phyloP scores from a whole-genome alignment of 2,329 filamentous ascomycete genomes.

The Peltaster fructicola region DNA sequence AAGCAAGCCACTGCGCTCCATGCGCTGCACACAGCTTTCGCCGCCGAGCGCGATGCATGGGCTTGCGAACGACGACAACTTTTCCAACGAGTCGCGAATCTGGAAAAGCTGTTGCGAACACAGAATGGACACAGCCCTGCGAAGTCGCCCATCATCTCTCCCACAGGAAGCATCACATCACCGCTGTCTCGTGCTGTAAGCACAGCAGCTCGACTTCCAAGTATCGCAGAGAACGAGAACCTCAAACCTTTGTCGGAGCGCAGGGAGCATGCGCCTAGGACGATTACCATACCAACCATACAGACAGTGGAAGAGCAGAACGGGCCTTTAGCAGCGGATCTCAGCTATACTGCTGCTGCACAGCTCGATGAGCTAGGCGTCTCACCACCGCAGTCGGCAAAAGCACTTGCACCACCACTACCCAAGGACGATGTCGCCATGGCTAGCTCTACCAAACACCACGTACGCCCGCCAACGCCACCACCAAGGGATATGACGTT shows the following conservation, averaged over 20 bases:
- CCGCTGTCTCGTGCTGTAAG: slow-evolving; percentile 8
- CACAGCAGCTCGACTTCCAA: slow-evolving; percentile 11
- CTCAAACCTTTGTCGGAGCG: slow-evolving; percentile 9
- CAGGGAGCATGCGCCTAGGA: slow-evolving; percentile 11
- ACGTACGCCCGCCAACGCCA: slow-evolving; percentile 13
- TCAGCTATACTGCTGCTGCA: slow-evolving; percentile 8
- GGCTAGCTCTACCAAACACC: slow-evolving; percentile 18
- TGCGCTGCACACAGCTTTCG: slow-evolving; percentile 18
- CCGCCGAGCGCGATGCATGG: slow-evolving; percentile 19
- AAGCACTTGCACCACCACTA: slow-evolving; percentile 15
- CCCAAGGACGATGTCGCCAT: slow-evolving; percentile 14
- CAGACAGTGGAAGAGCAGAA: too few relatives aligned
- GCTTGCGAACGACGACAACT: slow-evolving; percentile 16
- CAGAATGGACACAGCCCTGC: slow-evolving; percentile 19
- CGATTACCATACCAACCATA: slow-evolving; percentile 10
- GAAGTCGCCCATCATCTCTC: slow-evolving; percentile 18
- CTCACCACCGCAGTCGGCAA: slow-evolving; percentile 8
- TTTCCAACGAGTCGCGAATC: slow-evolving; percentile 16
- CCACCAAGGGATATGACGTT: slow-evolving; percentile 11
- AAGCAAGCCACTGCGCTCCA: slow-evolving; percentile 18
- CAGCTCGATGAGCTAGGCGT: slow-evolving; percentile 9
- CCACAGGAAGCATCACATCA: slow-evolving; percentile 9
- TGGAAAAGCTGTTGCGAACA: slow-evolving; percentile 18
- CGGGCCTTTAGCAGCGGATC: too few relatives aligned
- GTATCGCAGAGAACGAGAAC: slow-evolving; percentile 19